Base-by-base conservation (phyloP, 2,329 filamentous ascomycete genomes). In the Diaporthe longicolla region DNA sequence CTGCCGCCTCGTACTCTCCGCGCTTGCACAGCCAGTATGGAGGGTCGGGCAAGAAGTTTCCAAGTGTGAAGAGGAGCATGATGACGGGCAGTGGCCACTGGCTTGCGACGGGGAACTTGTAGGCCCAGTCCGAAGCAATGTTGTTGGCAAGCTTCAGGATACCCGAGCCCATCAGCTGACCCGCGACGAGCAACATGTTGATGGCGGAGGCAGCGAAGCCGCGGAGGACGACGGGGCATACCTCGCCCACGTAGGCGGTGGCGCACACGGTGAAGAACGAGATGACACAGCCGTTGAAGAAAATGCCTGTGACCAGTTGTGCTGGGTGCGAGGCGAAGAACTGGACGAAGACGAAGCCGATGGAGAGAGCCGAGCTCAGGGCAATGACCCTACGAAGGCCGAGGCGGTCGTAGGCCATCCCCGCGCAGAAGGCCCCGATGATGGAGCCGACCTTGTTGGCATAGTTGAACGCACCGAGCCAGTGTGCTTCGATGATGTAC, bases 241-340 rank as follows among this genome's bases (percentile, higher is more conserved):
- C 78, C 74, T 82, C 80, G 21, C 77, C 76, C 17, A 80, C 78
- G 66, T 81, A 82, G 10, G 81, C 79, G 1, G 79, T 78, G 6
- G 80, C 81, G 32, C 78, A 79, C 45, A 85, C 82, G 3, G 83
- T 83, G 74, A 86, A 87, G 29, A 84, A 85, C 1, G 84, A 85
- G 21, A 85, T 81, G 19, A 87, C 82, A 45, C 86, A 81, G 40
- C 87, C 87, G 55, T 84, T 83, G 9, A 88, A 80, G 4, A 89
- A 80, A 80, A 88, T 84, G 26, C 85, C 83, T 24, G 84, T 82
- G 21, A 87, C 82, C 3, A 87, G 79, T 7, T 84, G 81, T 3
- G 81, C 79, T 3, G 85, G 80, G 0, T 82, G 82, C 19, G 80
- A 78, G 40, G 84, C 83, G 77, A 86, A 87, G 79, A 86, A 86